These are phyloP conservation scores for Aleurites moluccanus DNA, from an alignment of 441 rosid genomes.

Conservation along the genomic window DNA sequence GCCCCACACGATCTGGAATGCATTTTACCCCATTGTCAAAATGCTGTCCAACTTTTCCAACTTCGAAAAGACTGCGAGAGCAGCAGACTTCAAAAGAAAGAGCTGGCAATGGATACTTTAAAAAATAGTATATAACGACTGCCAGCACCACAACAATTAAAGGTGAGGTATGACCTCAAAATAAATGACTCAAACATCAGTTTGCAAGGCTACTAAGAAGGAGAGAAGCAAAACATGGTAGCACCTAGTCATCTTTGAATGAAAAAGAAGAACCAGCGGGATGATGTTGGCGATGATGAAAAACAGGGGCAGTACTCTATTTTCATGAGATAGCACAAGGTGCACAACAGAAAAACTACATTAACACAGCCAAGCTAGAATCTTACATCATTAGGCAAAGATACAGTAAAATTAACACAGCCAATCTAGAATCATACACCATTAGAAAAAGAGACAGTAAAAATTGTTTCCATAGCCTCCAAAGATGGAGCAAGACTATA, in stretches of 20 bases:
- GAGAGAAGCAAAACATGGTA: background rate
- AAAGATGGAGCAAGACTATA: background rate
- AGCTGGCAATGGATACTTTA: conserved; percentile 28
- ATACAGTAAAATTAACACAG: background rate
- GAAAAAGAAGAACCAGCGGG: background rate
- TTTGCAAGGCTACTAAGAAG: background rate
- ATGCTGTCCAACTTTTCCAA: conserved; percentile 51
- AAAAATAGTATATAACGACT: background rate
- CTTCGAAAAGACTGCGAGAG: conserved; percentile 68
- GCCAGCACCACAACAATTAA: background rate
- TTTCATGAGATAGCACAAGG: background rate
- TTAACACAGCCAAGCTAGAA: background rate
- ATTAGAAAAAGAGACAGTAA: background rate
- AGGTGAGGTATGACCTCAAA: background rate
- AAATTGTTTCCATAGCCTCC: background rate
- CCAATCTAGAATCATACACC: background rate
- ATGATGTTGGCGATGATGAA: background rate
- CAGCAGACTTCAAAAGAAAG: conserved; percentile 45
- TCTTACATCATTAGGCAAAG: background rate
- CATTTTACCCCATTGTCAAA: conserved; percentile 41
- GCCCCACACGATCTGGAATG: conserved; percentile 54
- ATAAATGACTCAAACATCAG: background rate
- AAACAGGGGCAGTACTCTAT: background rate
- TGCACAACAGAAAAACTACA: background rate
- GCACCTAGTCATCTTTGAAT: background rate